These are phyloP conservation scores for Fusarium coffeatum DNA, from an alignment of 2,329 filamentous ascomycete species.

Conservation along the genomic window DNA sequence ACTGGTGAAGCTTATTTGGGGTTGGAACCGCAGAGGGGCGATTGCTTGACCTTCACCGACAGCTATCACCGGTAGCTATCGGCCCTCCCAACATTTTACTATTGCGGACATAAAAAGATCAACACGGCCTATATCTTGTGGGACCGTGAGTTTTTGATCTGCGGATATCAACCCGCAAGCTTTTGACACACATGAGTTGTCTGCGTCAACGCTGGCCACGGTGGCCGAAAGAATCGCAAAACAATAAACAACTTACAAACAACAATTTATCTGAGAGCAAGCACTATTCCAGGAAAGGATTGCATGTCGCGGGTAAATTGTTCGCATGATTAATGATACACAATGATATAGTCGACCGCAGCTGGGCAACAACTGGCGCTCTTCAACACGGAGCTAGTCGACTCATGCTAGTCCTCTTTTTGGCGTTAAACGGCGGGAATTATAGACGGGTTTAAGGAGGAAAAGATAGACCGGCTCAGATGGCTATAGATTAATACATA, in stretches of 20 bases:
- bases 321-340: slow-evolving; percentile 31
- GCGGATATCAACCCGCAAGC: neutral
- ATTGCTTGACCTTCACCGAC: neutral
- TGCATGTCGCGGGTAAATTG: neutral
- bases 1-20: neutral
- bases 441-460: slow-evolving; percentile 11
- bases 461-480: slow-evolving; percentile 5
- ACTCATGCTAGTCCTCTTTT: slow-evolving; percentile 26
- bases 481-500: slow-evolving; percentile 14
- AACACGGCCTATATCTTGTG: slow-evolving; percentile 7
- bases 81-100: neutral
- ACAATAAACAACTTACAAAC: neutral
- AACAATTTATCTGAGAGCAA: neutral
- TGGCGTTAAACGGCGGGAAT: slow-evolving; percentile 12
- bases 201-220: slow-evolving; percentile 20
- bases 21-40: neutral
- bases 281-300: neutral
- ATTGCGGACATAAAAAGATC: slow-evolving; percentile 3
- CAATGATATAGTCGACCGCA: slow-evolving; percentile 3
- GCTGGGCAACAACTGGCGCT: slow-evolving; percentile 10
- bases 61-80: slow-evolving; percentile 6
- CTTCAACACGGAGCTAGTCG: slow-evolving; percentile 7
- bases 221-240: neutral
- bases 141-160: neutral
- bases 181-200: neutral